Evolutionary conservation across 1,284 basidiomycete genomes (phyloP), one percentile per base, ranked within the genome.

Genomic region (Thelephora terrestris): DNA sequence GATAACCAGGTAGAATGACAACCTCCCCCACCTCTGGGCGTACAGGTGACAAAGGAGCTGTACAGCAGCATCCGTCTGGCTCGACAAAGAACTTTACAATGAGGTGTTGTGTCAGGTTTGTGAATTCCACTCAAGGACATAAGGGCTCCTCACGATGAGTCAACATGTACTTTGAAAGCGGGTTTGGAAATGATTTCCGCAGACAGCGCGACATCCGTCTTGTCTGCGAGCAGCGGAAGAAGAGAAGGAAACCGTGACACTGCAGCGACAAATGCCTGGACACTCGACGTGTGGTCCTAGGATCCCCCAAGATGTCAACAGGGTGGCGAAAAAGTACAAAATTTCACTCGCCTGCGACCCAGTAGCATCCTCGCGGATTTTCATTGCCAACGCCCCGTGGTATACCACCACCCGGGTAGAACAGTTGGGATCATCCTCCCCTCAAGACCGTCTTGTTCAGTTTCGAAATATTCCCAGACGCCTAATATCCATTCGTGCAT

Each of bases 1-100:
- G 74, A 60, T 55, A 96, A 80, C 91, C 92, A 96, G 0, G 72
- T 58, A 0, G 76, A 62, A n/a, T 77, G 68, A 1, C 64, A 58
- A 0, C 82, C 66, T 7, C 83, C 68, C 71, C 0, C 87, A 85
- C 6, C 89, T 83, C 43, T 84, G 78, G 1, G 76, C 87, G 62
- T 96, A 96, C 29, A 95, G 76, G 59, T 91, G 87, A 0, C 88
- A 85, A 9, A 95, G 74, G 10, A 94, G 75, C 53, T 86, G 75
- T 2, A 81, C 64, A 9, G 73, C 64, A 1, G 76, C 68, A 29
- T 73, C 66, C 7, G 74, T 60, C 18, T 61, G 58, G 18, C 45
- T 51, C n/a, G 52, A 51, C 23, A 54, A 52, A 43, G 48, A 54
- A 37, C 50, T 61, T 48, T 14, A 25, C 18, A 16, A 4, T 25